phyloP scores from a whole-genome alignment of 2,329 filamentous ascomycete species.

The Thyridium curvatum region DNA sequence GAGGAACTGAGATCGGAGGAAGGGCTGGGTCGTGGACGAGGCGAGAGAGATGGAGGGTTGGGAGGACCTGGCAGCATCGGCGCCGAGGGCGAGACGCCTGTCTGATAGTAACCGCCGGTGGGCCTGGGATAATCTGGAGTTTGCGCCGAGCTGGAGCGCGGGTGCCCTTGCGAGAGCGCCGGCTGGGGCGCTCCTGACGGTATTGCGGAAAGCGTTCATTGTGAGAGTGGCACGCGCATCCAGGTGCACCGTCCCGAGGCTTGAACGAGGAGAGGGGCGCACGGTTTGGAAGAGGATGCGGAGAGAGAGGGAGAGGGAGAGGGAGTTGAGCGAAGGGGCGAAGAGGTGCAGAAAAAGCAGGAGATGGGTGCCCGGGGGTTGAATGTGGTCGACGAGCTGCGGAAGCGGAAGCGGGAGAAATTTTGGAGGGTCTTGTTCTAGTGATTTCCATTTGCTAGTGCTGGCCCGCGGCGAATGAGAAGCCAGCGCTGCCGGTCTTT shows the following conservation, averaged over 20 bases:
- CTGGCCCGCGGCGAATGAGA: background rate
- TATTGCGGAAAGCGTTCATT: constrained; percentile 39
- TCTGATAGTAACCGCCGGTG: constrained; percentile 38
- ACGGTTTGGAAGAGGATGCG: too few relatives aligned
- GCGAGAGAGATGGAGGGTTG: constrained; percentile 18
- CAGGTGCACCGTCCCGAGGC: background rate
- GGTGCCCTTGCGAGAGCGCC: constrained; percentile 34
- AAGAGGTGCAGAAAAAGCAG: constrained; percentile 8
- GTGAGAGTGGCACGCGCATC: constrained; percentile 11
- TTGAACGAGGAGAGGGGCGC: constrained; percentile 20
- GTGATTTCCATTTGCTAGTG: constrained; percentile 1
- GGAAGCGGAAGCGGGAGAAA: constrained; percentile 1
- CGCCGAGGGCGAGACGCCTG: constrained; percentile 3
- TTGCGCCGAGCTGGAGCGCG: constrained; percentile 26
- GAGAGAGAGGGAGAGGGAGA: constrained; percentile 15
- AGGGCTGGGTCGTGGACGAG: constrained; percentile 23
- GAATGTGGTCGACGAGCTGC: background rate
- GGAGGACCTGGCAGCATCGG: constrained; percentile 16
- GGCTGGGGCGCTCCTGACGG: constrained; percentile 36
- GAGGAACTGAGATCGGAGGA: constrained; percentile 39
- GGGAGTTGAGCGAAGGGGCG: background rate
- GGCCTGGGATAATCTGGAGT: constrained; percentile 36
- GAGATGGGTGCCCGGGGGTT: constrained; percentile 12
- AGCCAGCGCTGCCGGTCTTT: background rate
- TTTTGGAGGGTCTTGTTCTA: background rate